Evolutionary conservation across 257 asterid species (phyloP).

Genomic region (Lavandula angustifolia): DNA sequence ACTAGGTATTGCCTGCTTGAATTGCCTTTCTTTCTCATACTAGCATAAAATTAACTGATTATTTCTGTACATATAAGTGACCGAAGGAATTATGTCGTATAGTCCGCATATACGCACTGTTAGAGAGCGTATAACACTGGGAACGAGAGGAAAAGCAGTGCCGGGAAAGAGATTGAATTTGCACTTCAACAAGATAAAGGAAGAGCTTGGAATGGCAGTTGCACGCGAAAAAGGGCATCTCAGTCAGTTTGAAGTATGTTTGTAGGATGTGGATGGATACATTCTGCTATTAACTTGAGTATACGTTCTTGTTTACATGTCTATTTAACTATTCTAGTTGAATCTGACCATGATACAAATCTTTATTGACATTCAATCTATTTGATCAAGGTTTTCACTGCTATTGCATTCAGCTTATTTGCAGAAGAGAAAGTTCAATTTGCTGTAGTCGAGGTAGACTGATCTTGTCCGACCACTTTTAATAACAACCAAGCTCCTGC

Average conservation of each 20-base stretch:
- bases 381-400: slow-evolving; percentile 75
- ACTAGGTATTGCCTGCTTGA: slow-evolving; percentile 55
- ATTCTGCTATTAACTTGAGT: slow-evolving; percentile 11
- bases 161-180: slow-evolving; percentile 54
- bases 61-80: slow-evolving; percentile 25
- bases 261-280: slow-evolving; percentile 24
- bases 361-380: slow-evolving; percentile 7
- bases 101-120: slow-evolving; percentile 91
- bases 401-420: slow-evolving; percentile 83
- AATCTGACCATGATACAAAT: slow-evolving; percentile 11
- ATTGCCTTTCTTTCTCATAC: background rate
- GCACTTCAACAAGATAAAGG: slow-evolving; percentile 64
- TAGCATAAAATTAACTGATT: slow-evolving; percentile 16
- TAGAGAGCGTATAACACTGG: slow-evolving; percentile 88
- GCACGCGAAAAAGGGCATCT: slow-evolving; percentile 64
- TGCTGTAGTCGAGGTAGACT: slow-evolving; percentile 82
- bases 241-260: slow-evolving; percentile 87
- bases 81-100: slow-evolving; percentile 34
- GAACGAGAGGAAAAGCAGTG: slow-evolving; percentile 67
- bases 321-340: slow-evolving; percentile 13
- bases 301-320: slow-evolving; percentile 5
- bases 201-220: slow-evolving; percentile 54
- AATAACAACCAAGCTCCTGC: no score
- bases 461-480: slow-evolving; percentile 22
- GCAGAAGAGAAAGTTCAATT: slow-evolving; percentile 76